phyloP scores from a whole-genome alignment of 2,329 filamentous ascomycete species.

The Pseudogymnoascus sp. region DNA sequence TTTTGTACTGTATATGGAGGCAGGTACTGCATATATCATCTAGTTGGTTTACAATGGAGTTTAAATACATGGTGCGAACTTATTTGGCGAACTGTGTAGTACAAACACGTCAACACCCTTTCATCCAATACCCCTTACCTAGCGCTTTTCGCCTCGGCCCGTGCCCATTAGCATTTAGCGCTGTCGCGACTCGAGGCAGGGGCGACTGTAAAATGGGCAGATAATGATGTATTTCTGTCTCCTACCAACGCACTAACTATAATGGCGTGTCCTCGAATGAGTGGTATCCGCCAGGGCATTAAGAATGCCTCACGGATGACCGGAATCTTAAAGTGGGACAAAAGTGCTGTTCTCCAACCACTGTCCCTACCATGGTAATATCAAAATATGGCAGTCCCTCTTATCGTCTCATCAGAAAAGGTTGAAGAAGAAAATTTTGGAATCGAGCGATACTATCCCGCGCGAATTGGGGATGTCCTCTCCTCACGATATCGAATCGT shows the following conservation, averaged over 20 bases:
- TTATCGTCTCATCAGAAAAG: constrained; percentile 11
- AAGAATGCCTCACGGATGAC: constrained; percentile 9
- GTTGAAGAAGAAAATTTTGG: constrained; percentile 13
- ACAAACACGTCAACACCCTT: too few species aligned
- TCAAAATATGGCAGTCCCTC: constrained; percentile 9
- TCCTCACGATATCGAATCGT: constrained; percentile 14
- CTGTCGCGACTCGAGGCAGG: not conserved
- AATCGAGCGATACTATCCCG: constrained; percentile 15
- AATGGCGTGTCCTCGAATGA: not conserved
- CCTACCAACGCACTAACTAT: not conserved
- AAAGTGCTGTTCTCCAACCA: constrained; percentile 10
- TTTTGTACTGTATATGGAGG: too few species aligned
- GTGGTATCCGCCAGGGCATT: not conserved
- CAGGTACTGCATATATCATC: too few species aligned
- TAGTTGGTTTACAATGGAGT: too few species aligned
- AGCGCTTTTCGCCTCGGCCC: not conserved
- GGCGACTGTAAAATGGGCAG: not conserved
- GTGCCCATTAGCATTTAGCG: not conserved
- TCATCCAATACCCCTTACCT: not conserved
- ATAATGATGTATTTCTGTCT: not conserved
- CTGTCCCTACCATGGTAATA: constrained; percentile 13
- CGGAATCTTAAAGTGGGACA: constrained; percentile 13
- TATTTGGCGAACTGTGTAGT: too few species aligned
- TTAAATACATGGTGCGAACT: too few species aligned
- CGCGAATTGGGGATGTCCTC: constrained; percentile 14